A percentile compares a stretch with the other conserved stretches of the same genome.
These are phyloP conservation scores for Wakefieldia striispora DNA, from an alignment of 768 basidiomycete genomes.

Conservation along the genomic window DNA sequence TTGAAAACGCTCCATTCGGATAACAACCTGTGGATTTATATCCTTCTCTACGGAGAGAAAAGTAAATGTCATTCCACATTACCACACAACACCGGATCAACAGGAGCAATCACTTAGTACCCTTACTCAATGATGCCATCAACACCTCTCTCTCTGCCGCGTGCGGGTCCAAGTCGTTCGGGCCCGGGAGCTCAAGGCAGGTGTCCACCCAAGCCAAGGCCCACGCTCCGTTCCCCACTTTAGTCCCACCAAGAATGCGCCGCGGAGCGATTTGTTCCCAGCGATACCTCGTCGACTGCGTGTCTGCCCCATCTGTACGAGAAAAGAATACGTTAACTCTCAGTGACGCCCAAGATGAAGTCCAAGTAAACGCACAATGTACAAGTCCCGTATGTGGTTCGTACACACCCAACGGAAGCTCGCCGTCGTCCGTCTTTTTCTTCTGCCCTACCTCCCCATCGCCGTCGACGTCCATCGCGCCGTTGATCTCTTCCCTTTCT, in stretches of 20 bases:
- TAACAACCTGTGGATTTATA: too few species aligned
- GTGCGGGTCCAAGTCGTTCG: slow-evolving; percentile 21
- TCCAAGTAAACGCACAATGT: slow-evolving; percentile 53
- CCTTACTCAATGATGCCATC: slow-evolving; percentile 13
- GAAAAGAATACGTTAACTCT: slow-evolving; percentile 4
- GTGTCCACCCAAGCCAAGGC: slow-evolving; percentile 75
- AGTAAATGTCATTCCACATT: background rate
- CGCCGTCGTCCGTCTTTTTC: slow-evolving; percentile 29
- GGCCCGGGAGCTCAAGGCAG: slow-evolving; percentile 35
- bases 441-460: slow-evolving; percentile 27
- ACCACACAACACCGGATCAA: background rate
- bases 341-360: background rate
- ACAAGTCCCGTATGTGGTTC: slow-evolving; percentile 79
- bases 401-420: slow-evolving; percentile 65
- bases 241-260: slow-evolving; percentile 63
- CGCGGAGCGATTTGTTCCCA: slow-evolving; percentile 59
- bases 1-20: too few species aligned
- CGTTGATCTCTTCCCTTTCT: slow-evolving; percentile 29
- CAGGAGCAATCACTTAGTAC: background rate
- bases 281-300: slow-evolving; percentile 65
- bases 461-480: slow-evolving; percentile 29
- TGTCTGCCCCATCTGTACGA: slow-evolving; percentile 65
- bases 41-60: background rate
- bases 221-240: slow-evolving; percentile 79
- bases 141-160: slow-evolving; percentile 21